Base-by-base conservation (phyloP, 192 early-diverging fungal genomes). In the Linnemannia hyalina region DNA sequence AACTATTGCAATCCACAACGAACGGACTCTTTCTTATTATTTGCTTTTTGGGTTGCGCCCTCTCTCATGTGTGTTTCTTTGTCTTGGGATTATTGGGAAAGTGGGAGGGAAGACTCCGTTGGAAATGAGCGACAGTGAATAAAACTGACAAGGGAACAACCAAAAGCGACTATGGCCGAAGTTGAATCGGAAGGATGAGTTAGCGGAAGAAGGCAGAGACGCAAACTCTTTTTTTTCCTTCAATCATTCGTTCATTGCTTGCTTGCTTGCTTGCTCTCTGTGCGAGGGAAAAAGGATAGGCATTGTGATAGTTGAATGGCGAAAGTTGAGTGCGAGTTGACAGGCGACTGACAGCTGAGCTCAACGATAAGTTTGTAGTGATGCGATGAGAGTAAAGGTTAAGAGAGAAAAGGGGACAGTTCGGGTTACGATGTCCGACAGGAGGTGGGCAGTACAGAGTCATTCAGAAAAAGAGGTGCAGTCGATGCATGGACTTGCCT, bases 371-470 rank as follows among this genome's bases (percentile, higher is more conserved):
- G 26, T 29, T n/a, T 2, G 23, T 54, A 22, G 20, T 6, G 52
- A 57, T 57, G 52, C 16, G 55, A 57, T 32, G 60, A 65, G 11
- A 65, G 60, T 26, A 32, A 32, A 10, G 32, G 8, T 0, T 0
- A 32, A 65, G 26, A 32, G 29, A 29, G 29, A 22, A 26, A 26
- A 26, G 55, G n/a, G 60, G 29, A 65, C 29, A 65, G 60, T 10
- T 65, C 60, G 60, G 60, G 60, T 65, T 65, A 65, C 60, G 60
- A 65, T 65, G 60, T 65, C 60, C 60, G 60, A 65, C 60, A 22
- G 20, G 49, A 52, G 49, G 49, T 52, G 49, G 49, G 49, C 49
- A 20, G 49, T 20, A 52, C 49, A 20, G 4, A 52, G 49, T 52
- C 18, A 18, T 52, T 52, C 49, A 52, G 3, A 46, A 46, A 46